Evolutionary conservation across 495 filamentous ascomycete genomes (phyloP), one percentile per base, ranked within the genome.

Genomic region (Saxispiralis lemnorum): DNA sequence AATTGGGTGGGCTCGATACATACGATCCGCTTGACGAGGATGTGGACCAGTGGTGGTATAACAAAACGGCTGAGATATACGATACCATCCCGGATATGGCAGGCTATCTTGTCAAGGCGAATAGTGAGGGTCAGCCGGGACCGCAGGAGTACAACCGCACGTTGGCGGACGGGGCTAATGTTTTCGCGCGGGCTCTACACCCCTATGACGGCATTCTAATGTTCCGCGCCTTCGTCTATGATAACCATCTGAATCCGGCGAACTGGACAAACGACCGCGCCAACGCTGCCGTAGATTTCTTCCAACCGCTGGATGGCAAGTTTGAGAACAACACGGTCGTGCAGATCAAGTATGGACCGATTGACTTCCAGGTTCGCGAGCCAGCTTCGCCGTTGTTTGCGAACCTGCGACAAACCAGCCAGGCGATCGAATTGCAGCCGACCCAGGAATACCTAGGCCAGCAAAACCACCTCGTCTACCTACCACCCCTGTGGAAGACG

Each of bases 341-440:
- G 5, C 79, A 83, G 49, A 76, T 82, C 56, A 83, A 83, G 59
- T 78, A n/a, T n/a, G n/a, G n/a, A n/a, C n/a, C n/a, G n/a, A n/a
- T n/a, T n/a, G n/a, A 83, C 49, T 83, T 83, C 61, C 78, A 83
- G 52, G 74, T 79, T 16, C 73, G 77, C 33, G 78, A 83, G 59
- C 72, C 78, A 1, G 51, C 63, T 0, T 79, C 75, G 13, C 76
- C 78, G 0, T 59, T 83, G 11, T 80, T 83, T 45, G 67, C 74
- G 13, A 67, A 78, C 49, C 49, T 81, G 12, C 52, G 51, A 35
- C 58, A 73, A 18, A 81, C 78, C 0, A 66, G 59, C 39, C 61
- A 63, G 2, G 72, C 73, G 1, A 73, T 82, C 44, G 78, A 82
- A 54, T 59, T 81, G 10, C 66, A 80, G 52, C 66, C 81, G 20